Evolutionary conservation across 371 early-diverging fungal species (phyloP).

Genomic region (Mucor irregularis): DNA sequence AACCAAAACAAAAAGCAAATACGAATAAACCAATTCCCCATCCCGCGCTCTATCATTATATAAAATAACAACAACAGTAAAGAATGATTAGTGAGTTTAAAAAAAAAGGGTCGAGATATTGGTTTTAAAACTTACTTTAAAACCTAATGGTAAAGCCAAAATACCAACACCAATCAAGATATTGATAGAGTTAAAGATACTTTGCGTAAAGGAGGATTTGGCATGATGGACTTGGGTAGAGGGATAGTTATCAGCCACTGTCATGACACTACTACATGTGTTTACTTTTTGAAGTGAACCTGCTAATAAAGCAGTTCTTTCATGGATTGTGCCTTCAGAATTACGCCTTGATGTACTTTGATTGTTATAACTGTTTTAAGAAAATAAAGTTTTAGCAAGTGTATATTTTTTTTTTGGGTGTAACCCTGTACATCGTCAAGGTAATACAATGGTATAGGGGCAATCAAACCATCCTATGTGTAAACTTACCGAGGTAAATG

Average conservation of each 20-base stretch:
- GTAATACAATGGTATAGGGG: too few species aligned
- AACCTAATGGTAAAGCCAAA: slow-evolving; percentile 60
- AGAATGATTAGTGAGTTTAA: not conserved
- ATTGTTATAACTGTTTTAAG: too few species aligned
- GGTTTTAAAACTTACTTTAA: slow-evolving; percentile 38
- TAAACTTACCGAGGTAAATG: slow-evolving; percentile 4
- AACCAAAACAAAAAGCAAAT: slow-evolving; percentile 53
- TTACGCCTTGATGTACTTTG: slow-evolving; percentile 3
- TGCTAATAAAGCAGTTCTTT: slow-evolving; percentile 20
- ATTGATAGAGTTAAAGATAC: slow-evolving; percentile 63
- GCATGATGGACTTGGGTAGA: slow-evolving; percentile 4
- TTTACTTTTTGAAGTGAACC: slow-evolving; percentile 19
- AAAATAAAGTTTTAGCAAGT: too few species aligned
- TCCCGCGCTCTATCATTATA: slow-evolving; percentile 47
- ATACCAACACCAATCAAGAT: slow-evolving; percentile 66
- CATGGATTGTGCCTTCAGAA: slow-evolving; percentile 11
- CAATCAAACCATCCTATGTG: too few species aligned
- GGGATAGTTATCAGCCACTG: slow-evolving; percentile 38
- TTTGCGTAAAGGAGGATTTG: slow-evolving; percentile 46
- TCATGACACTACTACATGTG: slow-evolving; percentile 30
- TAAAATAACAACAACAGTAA: too few species aligned
- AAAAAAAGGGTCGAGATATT: not conserved
- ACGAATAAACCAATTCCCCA: slow-evolving; percentile 62
- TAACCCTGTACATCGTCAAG: too few species aligned
- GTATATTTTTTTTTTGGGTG: too few species aligned